Evolutionary conservation across 495 filamentous ascomycete genomes (phyloP), one percentile per base, ranked within the genome.

Genomic region (Penicillium nucicola): DNA sequence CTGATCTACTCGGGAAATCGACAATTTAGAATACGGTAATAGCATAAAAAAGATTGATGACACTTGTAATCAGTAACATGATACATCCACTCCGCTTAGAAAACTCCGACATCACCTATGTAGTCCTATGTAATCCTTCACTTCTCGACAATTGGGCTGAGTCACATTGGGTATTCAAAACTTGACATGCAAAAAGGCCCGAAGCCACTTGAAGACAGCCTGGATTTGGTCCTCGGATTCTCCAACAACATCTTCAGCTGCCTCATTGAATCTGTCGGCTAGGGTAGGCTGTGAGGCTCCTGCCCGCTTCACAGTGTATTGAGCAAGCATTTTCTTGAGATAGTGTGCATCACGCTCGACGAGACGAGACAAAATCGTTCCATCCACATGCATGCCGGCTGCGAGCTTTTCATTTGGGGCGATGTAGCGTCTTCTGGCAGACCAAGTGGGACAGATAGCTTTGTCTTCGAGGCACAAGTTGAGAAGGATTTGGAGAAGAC

Each of bases 401-500:
- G n/a, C 61, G 56, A 9, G 66, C 60, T 34, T 72, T 71, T 31
- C 65, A 48, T 52, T 50, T 3, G 59, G 56, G 10, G 64, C 66
- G 15, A 52, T 55, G 23, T 56, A 58, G 20, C 58, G 58, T 22
- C 59, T 60, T 17, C 68, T 53, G 13, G 41, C 55, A 7, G 59
- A 52, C 11, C 55, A 56, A 42, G 72, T 74, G 0, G 74, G 71
- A 43, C 69, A 77, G 17, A 78, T 62, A 11, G 41, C 20, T 6
- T 64, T 43, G 39, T 76, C 67, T 18, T 64, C 65, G 39, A 62
- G 53, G 44, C 77, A 81, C 33, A 89, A 52, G 48, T 84, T 83
- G 47, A 87, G 81, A 19, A 90, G 56, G 49, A 85, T 79, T 38
- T 72, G 67, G 3, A 91, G 72, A 34, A 90, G 68, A n/a, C 70